Conservation (phyloP, 2,329 filamentous ascomycete genomes). For the Alternaria burnsii region DNA sequence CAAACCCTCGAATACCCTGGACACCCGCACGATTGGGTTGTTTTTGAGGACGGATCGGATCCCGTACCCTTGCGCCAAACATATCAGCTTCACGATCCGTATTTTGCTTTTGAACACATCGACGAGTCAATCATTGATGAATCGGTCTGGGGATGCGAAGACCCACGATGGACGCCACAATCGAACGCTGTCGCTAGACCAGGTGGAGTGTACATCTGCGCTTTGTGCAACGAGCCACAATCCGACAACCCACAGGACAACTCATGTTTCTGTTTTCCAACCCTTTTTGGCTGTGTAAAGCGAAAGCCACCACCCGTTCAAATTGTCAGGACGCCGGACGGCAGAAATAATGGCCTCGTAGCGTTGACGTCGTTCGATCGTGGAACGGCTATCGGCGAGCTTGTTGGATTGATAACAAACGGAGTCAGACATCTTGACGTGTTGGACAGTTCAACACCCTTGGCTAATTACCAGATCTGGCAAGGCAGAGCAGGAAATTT, state of each 20-base stretch:
- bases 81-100: constrained; percentile 58
- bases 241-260: constrained; percentile 61
- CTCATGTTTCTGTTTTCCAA: constrained; percentile 63
- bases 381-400: constrained; percentile 64
- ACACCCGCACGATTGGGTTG: constrained; percentile 63
- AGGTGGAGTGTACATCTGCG: constrained; percentile 52
- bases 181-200: constrained; percentile 35
- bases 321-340: constrained; percentile 61
- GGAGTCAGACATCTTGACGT: constrained; percentile 63
- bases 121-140: constrained; percentile 61
- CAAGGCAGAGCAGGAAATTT: constrained; percentile 66
- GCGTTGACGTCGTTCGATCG: constrained; percentile 60
- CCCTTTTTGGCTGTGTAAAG: constrained; percentile 59
- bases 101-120: constrained; percentile 60
- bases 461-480: constrained; percentile 66
- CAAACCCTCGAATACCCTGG: constrained; percentile 55
- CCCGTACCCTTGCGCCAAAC: constrained; percentile 58
- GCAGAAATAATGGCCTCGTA: constrained; percentile 64
- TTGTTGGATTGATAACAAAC: constrained; percentile 64
- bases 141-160: constrained; percentile 58
- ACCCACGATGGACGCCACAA: constrained; percentile 57
- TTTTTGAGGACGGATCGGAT: constrained; percentile 55
- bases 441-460: constrained; percentile 61
- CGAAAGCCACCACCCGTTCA: constrained; percentile 58
- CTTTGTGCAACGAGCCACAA: constrained; percentile 59